Conservation (phyloP, 2,329 filamentous ascomycete genomes). For the Claviceps quebecensis region DNA sequence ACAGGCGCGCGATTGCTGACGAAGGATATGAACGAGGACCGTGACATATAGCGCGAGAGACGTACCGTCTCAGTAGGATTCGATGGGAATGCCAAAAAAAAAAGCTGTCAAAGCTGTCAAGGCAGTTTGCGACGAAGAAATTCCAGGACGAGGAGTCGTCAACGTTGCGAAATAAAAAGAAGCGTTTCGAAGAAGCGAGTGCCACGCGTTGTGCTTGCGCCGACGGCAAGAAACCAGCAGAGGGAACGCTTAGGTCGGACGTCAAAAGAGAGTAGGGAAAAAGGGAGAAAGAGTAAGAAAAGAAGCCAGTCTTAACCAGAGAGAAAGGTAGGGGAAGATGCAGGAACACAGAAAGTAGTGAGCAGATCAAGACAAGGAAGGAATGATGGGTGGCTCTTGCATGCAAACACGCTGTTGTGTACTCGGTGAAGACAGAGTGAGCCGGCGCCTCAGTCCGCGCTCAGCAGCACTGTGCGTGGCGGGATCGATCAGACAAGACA, state of each 20-base stretch:
- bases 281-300: neutral
- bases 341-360: neutral
- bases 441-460: too few species aligned
- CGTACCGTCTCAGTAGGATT: slow-evolving; percentile 1
- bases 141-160: too few species aligned
- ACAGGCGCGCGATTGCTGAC: neutral
- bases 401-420: neutral
- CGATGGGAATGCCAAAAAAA: neutral
- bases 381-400: slow-evolving; percentile 4
- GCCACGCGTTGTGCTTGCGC: too few species aligned
- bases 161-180: too few species aligned
- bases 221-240: too few species aligned
- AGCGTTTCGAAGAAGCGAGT: too few species aligned
- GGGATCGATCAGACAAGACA: too few species aligned
- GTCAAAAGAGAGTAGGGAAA: neutral
- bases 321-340: neutral
- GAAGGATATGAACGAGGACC: neutral
- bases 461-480: too few species aligned
- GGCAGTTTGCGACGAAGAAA: neutral
- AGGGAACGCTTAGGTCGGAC: too few species aligned
- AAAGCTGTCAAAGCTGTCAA: neutral
- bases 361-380: slow-evolving; percentile 1
- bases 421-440: too few species aligned
- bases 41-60: neutral
- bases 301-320: neutral